Base-by-base conservation (phyloP, 2,329 filamentous ascomycete genomes). In the Metarhizium guizhouense region DNA sequence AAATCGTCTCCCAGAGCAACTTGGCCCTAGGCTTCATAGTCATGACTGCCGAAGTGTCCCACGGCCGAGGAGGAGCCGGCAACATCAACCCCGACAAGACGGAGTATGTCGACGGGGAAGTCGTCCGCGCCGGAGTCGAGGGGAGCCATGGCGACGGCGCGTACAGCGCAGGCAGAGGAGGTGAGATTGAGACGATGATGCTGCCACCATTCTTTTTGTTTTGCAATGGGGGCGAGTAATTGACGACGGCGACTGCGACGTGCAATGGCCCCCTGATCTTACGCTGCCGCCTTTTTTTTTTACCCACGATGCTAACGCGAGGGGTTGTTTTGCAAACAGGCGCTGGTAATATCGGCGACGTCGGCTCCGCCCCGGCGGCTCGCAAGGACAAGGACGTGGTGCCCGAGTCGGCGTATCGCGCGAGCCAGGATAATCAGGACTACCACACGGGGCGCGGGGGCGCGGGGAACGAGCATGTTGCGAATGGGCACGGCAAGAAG, bases 381-480 rank as follows among this genome's bases (percentile, higher is more conserved):
- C 78, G 80, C 63, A 69, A 66, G 30, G 81, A 84, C 69, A 65
- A 71, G 58, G 80, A 82, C 52, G 56, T 80, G 45, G 64, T 85
- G 18, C 80, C 82, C 47, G 76, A 79, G 51, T 72, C 66, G 18
- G 81, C 81, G 25, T 65, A 75, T 52, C 77, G 80, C 30, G 71
- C 74, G 32, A 76, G 72, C 63, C 68, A 70, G 51, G 76, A 81
- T 16, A 70, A 72, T 53, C 65, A 69, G 56, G 77, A 81, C 64
- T 79, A 75, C 67, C 81, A 85, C 70, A 77, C 76, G 45, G 82
- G 82, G 56, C 81, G 82, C 36, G 82, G 82, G 63, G 82, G 82
- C 56, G 80, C 77, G 10, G 82, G 81, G 53, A 85, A 85, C 66
- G 78, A 77, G 66, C 72, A 77, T 61, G 61, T 71, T 49, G 65